Evolutionary conservation across 148 eudicot genomes (phyloP), one percentile per base, ranked within the genome.

Genomic region (Fagopyrum tataricum): DNA sequence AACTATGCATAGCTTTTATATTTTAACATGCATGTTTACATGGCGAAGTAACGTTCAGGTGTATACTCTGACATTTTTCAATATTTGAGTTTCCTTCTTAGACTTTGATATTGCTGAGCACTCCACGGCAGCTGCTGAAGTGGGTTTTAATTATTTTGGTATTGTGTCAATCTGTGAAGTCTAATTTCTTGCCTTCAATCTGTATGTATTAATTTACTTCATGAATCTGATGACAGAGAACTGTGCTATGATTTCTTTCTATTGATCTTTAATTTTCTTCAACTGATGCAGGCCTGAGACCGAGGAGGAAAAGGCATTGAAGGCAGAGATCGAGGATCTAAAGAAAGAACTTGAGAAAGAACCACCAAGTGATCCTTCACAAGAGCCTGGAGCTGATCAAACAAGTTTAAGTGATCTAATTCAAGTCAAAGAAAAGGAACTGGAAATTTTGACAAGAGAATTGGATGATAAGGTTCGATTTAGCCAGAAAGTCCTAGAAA

Each of bases 391-490:
- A 51, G 84, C 76, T 72, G 91, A 85, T 53, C 72, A 88, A 76
- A 62, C 72, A 44, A 79, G 61, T 70, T 56, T 88, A 26, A 81
- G 20, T 21, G 84, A 81, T 79, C 75, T 73, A 55, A 81, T 94
- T 69, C 74, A 44, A 46, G 13, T 46, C 69, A 88, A 78, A 79
- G 88, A 94, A 81, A 83, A 23, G 72, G 91, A 91, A 5, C 80
- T 94, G 85, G 97, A 88, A 78, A 31, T 71, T 72, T 80, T 94
- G 72, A 78, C 53, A 52, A 82, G 85, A 44, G 96, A 94, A 39
- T 78, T 94, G 53, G 91, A 94, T 80, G 96, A 88, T 78, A 91
- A 88, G 80, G 85, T 88, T 53, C 91, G 97, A 23, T 88, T 89
- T 78, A 84, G 83, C 72, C 91, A 81, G 82, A 91, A 79, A 83